Conservation (phyloP, 768 basidiomycete species). For the Serendipita sp. region DNA sequence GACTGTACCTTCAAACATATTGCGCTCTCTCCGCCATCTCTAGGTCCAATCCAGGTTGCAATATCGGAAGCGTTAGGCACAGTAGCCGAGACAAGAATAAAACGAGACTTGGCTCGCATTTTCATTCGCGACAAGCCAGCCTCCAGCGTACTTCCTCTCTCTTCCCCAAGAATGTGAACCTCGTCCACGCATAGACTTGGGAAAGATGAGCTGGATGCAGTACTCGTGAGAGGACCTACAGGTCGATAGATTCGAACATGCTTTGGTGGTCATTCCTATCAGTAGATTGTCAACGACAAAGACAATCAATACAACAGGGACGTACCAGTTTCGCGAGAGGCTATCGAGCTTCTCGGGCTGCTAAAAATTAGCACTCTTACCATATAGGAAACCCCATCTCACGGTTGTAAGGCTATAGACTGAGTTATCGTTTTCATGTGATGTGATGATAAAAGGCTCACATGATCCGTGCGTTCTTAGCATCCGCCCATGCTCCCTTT, state of each 20-base stretch:
- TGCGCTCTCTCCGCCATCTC: slow-evolving; percentile 29
- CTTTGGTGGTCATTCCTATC: slow-evolving; percentile 44
- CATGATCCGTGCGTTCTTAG: slow-evolving; percentile 68
- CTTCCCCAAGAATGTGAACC: slow-evolving; percentile 87
- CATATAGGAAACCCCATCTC: slow-evolving; percentile 12
- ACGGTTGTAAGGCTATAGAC: slow-evolving; percentile 61
- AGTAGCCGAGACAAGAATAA: slow-evolving; percentile 83
- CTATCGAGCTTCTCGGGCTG: slow-evolving; percentile 97
- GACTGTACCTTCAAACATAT: slow-evolving; percentile 47
- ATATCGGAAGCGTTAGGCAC: slow-evolving; percentile 88
- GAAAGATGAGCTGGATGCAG: neutral
- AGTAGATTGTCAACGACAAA: neutral
- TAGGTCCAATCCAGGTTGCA: slow-evolving; percentile 66
- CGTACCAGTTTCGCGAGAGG: slow-evolving; percentile 71
- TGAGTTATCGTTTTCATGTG: neutral
- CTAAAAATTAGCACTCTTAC: slow-evolving; percentile 4
- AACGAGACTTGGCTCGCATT: slow-evolving; percentile 49
- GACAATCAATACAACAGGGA: neutral
- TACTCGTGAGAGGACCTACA: slow-evolving; percentile 22
- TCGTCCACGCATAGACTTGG: slow-evolving; percentile 20
- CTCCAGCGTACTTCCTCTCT: slow-evolving; percentile 81
- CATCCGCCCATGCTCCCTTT: slow-evolving; percentile 51
- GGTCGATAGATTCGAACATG: slow-evolving; percentile 50
- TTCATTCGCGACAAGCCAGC: slow-evolving; percentile 93
- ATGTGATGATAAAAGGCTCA: slow-evolving; percentile 19